Evolutionary conservation across 2,329 filamentous ascomycete genomes (phyloP).

Genomic region (Colletotrichum falcatum): DNA sequence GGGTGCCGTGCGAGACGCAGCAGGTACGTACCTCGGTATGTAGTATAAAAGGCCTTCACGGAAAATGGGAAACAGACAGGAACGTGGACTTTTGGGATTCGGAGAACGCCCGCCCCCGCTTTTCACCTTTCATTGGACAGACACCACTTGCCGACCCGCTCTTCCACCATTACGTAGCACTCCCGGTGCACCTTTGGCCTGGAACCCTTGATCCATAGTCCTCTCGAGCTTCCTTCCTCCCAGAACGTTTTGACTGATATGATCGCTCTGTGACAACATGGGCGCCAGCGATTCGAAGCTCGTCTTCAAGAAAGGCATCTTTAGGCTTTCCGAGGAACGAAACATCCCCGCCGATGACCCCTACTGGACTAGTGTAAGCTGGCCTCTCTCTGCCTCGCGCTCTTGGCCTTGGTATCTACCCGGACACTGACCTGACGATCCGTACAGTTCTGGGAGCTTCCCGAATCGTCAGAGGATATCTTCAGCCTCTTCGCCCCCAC

Average conservation of each 20-base stretch:
- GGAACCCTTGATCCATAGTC: constrained; percentile 24
- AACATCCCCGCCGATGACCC: constrained; percentile 88
- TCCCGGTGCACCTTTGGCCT: constrained; percentile 28
- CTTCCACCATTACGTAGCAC: constrained; percentile 40
- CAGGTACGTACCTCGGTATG: background rate
- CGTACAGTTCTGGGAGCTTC: constrained; percentile 92
- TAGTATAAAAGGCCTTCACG: background rate
- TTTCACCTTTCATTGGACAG: constrained; percentile 28
- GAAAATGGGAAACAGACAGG: background rate
- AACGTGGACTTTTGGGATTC: constrained; percentile 14
- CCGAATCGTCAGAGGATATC: constrained; percentile 94
- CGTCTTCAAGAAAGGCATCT: constrained; percentile 98
- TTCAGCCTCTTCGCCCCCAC: constrained; percentile 94
- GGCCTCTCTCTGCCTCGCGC: constrained; percentile 30
- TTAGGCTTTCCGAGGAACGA: constrained; percentile 91
- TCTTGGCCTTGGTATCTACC: background rate
- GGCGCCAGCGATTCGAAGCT: constrained; percentile 99
- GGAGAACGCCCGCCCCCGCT: constrained; percentile 30
- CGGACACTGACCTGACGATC: constrained; percentile 21
- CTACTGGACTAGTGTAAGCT: constrained; percentile 87
- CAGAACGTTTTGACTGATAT: constrained; percentile 37
- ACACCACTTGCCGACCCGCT: constrained; percentile 6
- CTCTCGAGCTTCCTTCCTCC: constrained; percentile 30
- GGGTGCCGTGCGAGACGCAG: background rate
- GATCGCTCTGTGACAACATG: constrained; percentile 66